Evolutionary conservation across 169 alveolate species (phyloP), one percentile per base, ranked within the genome.

Genomic region (Plasmodium reichenowi): DNA sequence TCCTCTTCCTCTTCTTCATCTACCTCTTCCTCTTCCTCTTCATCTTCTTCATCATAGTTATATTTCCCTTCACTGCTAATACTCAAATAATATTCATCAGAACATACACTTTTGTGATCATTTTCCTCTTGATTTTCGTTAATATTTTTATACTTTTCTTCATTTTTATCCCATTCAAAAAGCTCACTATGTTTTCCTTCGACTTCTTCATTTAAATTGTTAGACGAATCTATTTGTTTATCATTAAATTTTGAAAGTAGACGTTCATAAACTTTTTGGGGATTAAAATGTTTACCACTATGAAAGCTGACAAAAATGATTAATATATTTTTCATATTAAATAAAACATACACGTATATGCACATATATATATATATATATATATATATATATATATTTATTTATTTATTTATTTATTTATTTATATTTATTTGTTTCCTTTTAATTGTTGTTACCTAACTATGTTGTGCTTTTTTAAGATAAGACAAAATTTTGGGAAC

Each of bases 401-500:
- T 32, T 0, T 38, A 38, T 38, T 5, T 4, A 32, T 32, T 4
- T 3, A 32, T 32, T 4, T 4, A 32, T 32, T 4, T 3, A 29
- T 29, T 9, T 54, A 15, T 54, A 54, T 4, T 2, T 10, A n/a
- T 56, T 56, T 56, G n/a, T 54, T 56, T 6, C 1, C 13, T 10
- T 56, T 56, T 56, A 56, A 5, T 15, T 17, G 13, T 24, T 3
- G n/a, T 62, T 73, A 13, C 60, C 54, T 20, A 15, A 54, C 8
- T 0, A 52, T 32, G 17, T 6, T 59, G 3, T 78, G 76, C 8
- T 13, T 70, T 52, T 52, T 67, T 12, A 78, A 52, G 29, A 66
- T n/a, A 17, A 83, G 9, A 24, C 91, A 62, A 62, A 83, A 67
- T 7, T 8, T 5, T 29, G 91, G 91, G 38, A 83, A 83, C 29